Evolutionary conservation across 169 alveolate genomes (phyloP), one percentile per base, ranked within the genome.

Genomic region (Cryptosporidium canis): DNA sequence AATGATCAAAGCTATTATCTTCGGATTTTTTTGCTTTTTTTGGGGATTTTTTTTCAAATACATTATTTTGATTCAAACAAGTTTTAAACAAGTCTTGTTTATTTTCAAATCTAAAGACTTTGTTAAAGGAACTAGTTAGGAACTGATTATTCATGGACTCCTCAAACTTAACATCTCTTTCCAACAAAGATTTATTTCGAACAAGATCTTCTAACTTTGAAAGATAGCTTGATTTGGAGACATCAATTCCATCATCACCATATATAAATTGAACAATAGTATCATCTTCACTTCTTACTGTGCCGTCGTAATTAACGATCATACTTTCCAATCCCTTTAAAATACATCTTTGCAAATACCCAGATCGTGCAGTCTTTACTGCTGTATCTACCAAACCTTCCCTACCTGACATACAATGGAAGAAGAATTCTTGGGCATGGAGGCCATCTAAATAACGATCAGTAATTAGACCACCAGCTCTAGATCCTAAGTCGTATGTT

Each of bases 361-460:
- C 99, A 66, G 98, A 94, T 83, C 99, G 95, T 35, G 98, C 95
- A 0, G 99, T 98, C 92, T 98, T 98, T 43, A 98, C 99, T 0
- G 99, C 98, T 14, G 99, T 98, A 91, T 98, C 99, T 66, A 98
- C 98, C 43, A 98, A 93, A 18, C 99, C 99, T 94, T 98, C 99
- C 90, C 99, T 96, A 12, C 99, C 99, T 14, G 99, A 98, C 99
- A 98, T 98, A 83, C 99, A 97, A 92, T 98, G 99, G 96, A 97
- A 98, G 91, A 95, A 98, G 95, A 96, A 98, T 92, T 98, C 99
- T 91, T 97, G 97, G 6, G 99, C 99, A 71, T 98, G 94, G 5
- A 97, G 91, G 0, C 99, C 99, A 18, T 98, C 96, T 37, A 97
- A 93, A 91, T 97, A 98, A 65, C 99, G 95, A 92, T 98, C 99